Evolutionary conservation across 108 stramenopile genomes (phyloP).

Genomic region (Skeletonema menzelii): DNA sequence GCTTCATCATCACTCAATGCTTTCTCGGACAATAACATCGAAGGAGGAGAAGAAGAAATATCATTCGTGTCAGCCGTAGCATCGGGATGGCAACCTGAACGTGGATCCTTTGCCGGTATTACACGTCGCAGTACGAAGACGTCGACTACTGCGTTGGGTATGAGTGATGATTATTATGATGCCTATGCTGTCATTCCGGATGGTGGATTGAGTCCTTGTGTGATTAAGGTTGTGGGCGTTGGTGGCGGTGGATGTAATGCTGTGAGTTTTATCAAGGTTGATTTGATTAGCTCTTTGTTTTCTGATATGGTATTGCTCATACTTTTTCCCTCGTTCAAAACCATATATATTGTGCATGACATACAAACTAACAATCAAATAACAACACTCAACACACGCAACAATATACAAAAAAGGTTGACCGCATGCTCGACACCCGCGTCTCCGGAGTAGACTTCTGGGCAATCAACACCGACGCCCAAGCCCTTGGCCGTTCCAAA

Average conservation of each 20-base stretch:
- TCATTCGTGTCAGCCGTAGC: conserved; percentile 21
- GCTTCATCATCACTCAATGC: not conserved
- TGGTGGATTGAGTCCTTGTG: conserved; percentile 73
- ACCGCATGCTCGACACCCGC: conserved; percentile 87
- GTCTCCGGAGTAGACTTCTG: conserved; percentile 89
- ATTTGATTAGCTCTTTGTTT: not conserved
- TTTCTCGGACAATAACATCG: not conserved
- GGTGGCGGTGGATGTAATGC: conserved; percentile 76
- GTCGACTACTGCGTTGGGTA: not conserved
- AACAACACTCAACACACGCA: conserved; percentile 16
- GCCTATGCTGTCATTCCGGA: conserved; percentile 57
- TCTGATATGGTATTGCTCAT: not conserved
- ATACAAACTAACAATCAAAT: conserved; percentile 4
- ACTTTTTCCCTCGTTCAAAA: not conserved
- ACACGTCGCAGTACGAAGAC: conserved; percentile 9
- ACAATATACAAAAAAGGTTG: conserved; percentile 24
- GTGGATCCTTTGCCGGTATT: conserved; percentile 25
- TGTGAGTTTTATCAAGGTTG: conserved; percentile 10
- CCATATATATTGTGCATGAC: not conserved
- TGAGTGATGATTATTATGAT: conserved; percentile 1
- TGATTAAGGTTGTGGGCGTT: conserved; percentile 79
- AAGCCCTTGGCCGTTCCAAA: conserved; percentile 75
- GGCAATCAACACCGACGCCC: conserved; percentile 91
- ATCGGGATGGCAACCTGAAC: conserved; percentile 23
- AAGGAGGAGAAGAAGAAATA: conserved; percentile 3